These are phyloP conservation scores for Domatiomyces globalis DNA, from an alignment of 2,329 filamentous ascomycete genomes.

Conservation along the genomic window DNA sequence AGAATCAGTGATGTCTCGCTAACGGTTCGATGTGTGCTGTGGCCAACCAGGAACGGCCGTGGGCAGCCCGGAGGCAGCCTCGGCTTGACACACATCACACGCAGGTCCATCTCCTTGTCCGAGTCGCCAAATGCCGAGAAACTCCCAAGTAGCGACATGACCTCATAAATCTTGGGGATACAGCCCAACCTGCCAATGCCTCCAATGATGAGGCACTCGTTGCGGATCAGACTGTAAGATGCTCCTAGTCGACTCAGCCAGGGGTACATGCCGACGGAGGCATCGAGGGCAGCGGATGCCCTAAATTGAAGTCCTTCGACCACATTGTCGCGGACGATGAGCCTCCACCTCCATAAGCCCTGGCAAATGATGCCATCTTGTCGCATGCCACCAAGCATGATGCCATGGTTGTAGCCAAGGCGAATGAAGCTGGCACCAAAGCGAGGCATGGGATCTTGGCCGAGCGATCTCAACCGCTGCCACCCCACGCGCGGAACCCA, in stretches of 20 bases:
- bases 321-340: slow-evolving; percentile 30
- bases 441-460: slow-evolving; percentile 32
- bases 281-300: slow-evolving; percentile 12
- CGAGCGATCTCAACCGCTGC: slow-evolving; percentile 29
- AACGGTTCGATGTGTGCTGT: slow-evolving; percentile 39
- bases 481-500: slow-evolving; percentile 41
- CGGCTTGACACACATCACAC: slow-evolving; percentile 19
- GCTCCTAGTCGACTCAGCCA: slow-evolving; percentile 37
- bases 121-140: slow-evolving; percentile 14
- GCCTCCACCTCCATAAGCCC: slow-evolving; percentile 51
- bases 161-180: slow-evolving; percentile 37
- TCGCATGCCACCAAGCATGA: slow-evolving; percentile 59
- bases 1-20: slow-evolving; percentile 45
- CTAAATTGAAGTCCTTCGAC: slow-evolving; percentile 21
- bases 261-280: slow-evolving; percentile 19
- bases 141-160: slow-evolving; percentile 30
- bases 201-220: slow-evolving; percentile 38
- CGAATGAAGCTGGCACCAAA: slow-evolving; percentile 41
- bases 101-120: slow-evolving; percentile 18
- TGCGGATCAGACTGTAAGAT: slow-evolving; percentile 32
- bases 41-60: slow-evolving; percentile 58
- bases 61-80: slow-evolving; percentile 22
- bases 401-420: slow-evolving; percentile 37
- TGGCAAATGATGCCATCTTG: slow-evolving; percentile 47
- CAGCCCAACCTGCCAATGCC: slow-evolving; percentile 32